Percentiles rank a stretch among this genome's conserved stretches.
Evolutionary conservation across 768 basidiomycete genomes (phyloP).

Genomic region (Collybia sp.): DNA sequence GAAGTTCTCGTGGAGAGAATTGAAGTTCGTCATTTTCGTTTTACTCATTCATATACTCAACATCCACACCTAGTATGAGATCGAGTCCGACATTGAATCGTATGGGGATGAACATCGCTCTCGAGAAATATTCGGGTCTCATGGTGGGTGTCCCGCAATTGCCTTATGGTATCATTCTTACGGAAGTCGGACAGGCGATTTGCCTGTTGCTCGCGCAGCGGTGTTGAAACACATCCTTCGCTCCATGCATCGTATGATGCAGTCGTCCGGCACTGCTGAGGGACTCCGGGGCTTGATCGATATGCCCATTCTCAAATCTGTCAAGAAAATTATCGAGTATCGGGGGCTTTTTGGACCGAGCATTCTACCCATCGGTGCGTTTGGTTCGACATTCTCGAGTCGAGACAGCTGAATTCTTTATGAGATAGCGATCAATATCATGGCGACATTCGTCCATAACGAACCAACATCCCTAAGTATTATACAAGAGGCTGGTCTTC

Average conservation of each 20-base stretch:
- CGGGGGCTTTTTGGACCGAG: constrained; percentile 82
- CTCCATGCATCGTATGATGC: constrained; percentile 97
- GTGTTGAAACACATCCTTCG: constrained; percentile 89
- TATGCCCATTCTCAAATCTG: constrained; percentile 74
- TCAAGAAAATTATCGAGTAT: constrained; percentile 85
- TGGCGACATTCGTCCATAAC: constrained; percentile 97
- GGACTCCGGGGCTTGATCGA: constrained; percentile 94
- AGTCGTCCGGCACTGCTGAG: constrained; percentile 89
- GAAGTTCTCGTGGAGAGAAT: constrained; percentile 83
- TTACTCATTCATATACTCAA: constrained; percentile 9
- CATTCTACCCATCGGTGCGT: constrained; percentile 78
- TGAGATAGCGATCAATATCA: constrained; percentile 79
- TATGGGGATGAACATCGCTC: constrained; percentile 38
- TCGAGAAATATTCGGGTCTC: constrained; percentile 44
- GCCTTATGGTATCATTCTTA: neutral
- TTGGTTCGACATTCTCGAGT: neutral
- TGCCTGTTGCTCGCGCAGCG: constrained; percentile 70
- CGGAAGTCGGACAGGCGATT: constrained; percentile 41
- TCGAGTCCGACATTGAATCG: constrained; percentile 60
- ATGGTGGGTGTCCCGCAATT: constrained; percentile 33
- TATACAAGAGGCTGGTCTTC: constrained; percentile 89
- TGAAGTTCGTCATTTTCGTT: constrained; percentile 50
- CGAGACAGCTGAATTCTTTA: constrained; percentile 5
- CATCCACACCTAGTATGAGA: constrained; percentile 47
- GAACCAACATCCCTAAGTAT: constrained; percentile 92